phyloP scores from a whole-genome alignment of 2,329 filamentous ascomycete species.

The Alternaria solani region DNA sequence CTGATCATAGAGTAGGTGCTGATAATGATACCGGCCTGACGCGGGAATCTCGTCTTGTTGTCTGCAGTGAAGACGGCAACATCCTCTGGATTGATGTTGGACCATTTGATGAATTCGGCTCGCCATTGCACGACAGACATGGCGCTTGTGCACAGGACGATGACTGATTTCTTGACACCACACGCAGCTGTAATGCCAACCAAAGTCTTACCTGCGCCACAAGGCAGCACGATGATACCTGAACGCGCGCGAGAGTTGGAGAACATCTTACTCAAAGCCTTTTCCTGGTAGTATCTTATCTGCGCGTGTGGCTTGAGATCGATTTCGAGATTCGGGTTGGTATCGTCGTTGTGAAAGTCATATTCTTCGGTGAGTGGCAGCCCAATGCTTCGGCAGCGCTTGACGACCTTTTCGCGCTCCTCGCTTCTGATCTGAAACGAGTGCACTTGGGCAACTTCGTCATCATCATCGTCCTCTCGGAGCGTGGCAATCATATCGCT shows the following conservation, averaged over 20 bases:
- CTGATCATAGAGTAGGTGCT: constrained; percentile 99
- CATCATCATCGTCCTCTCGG: constrained; percentile 77
- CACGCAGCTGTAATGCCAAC: constrained; percentile 98
- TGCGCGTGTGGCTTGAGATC: constrained; percentile 88
- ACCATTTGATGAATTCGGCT: constrained; percentile 97
- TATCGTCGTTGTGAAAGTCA: constrained; percentile 90
- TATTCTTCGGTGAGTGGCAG: constrained; percentile 95
- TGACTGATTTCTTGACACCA: constrained; percentile 95
- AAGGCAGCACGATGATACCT: constrained; percentile 95
- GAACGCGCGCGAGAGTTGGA: constrained; percentile 97
- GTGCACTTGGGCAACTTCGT: constrained; percentile 86
- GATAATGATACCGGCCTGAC: constrained; percentile 94
- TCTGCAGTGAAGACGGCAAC: constrained; percentile 96
- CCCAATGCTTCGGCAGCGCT: constrained; percentile 85
- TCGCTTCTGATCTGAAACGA: constrained; percentile 89
- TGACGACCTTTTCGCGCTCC: constrained; percentile 85
- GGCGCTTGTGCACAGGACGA: constrained; percentile 93
- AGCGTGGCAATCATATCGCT: constrained; percentile 74
- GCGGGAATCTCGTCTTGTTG: constrained; percentile 83
- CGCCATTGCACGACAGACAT: constrained; percentile 99
- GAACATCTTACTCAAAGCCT: constrained; percentile 99
- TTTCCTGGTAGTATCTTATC: constrained; percentile 95
- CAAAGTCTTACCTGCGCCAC: constrained; percentile 94
- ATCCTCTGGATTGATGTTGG: constrained; percentile 93
- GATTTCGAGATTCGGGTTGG: constrained; percentile 91